Evolutionary conservation across 768 basidiomycete species (phyloP).

Genomic region (Terana coerulea): DNA sequence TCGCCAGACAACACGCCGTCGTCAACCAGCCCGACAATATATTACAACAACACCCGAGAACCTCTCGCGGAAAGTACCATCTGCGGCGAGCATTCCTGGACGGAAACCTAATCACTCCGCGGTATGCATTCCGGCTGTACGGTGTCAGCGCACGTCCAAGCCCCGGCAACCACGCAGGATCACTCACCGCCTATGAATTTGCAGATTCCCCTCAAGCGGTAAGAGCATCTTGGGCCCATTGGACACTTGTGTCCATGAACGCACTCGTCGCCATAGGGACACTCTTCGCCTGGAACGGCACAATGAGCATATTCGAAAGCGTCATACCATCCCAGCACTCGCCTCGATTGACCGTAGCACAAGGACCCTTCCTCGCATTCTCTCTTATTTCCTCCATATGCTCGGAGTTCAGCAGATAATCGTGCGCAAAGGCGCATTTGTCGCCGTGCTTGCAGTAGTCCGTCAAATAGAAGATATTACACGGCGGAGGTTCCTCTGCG

Average conservation of each 20-base stretch:
- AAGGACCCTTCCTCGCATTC: constrained; percentile 62
- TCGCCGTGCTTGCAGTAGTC: constrained; percentile 51
- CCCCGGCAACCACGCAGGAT: constrained; percentile 10
- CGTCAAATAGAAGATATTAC: constrained; percentile 62
- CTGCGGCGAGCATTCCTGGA: too few species aligned
- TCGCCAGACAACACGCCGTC: not conserved
- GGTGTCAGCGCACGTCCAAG: not conserved
- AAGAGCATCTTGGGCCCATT: constrained; percentile 45
- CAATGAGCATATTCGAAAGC: constrained; percentile 2
- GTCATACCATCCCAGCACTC: constrained; percentile 13
- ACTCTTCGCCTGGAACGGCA: constrained; percentile 44
- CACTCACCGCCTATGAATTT: constrained; percentile 58
- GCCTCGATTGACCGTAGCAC: constrained; percentile 58
- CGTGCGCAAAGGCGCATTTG: constrained; percentile 59
- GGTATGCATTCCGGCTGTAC: constrained; percentile 38
- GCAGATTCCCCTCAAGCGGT: constrained; percentile 52
- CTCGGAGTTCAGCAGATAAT: constrained; percentile 53
- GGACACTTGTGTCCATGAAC: constrained; percentile 26
- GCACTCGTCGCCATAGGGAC: constrained; percentile 58
- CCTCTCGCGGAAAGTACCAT: too few species aligned
- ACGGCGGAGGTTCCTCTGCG: constrained; percentile 61
- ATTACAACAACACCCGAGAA: not conserved
- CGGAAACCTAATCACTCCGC: constrained; percentile 13
- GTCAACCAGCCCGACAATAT: not conserved
- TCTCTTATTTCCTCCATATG: constrained; percentile 49